Percentiles rank a stretch among this genome's conserved stretches.
Conservation (phyloP, 2,329 filamentous ascomycete species). For the Aspergillus amoenus region DNA sequence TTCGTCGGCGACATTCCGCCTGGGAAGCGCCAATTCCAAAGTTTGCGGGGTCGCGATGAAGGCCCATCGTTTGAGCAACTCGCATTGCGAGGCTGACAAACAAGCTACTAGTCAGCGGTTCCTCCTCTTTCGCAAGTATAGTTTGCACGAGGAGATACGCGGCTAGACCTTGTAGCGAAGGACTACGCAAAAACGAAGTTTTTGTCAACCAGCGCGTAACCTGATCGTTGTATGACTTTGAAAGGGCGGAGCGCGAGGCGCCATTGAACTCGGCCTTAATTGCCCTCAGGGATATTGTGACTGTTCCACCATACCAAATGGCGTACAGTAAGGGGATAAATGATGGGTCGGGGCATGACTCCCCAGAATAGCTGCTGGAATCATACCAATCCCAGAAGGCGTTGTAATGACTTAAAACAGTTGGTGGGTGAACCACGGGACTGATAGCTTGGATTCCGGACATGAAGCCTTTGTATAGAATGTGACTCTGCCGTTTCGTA, state of each 20-base stretch:
- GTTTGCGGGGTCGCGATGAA: conserved; percentile 50
- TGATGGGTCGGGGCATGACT: conserved; percentile 39
- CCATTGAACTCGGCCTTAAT: conserved; percentile 42
- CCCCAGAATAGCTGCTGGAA: conserved; percentile 34
- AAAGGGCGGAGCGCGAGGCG: conserved; percentile 36
- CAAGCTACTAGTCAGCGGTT: conserved; percentile 49
- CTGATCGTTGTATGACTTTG: conserved; percentile 42
- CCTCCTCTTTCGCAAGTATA: conserved; percentile 49
- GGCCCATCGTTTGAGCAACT: conserved; percentile 50
- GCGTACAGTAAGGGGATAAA: conserved; percentile 48
- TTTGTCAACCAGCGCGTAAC: conserved; percentile 43
- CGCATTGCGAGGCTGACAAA: conserved; percentile 49
- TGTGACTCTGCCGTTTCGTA: conserved; percentile 46
- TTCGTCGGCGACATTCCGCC: conserved; percentile 45
- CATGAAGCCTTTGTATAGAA: conserved; percentile 49
- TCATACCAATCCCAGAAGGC: conserved; percentile 50
- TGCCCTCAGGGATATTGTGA: conserved; percentile 43
- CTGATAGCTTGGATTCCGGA: conserved; percentile 48
- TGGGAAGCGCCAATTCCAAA: conserved; percentile 47
- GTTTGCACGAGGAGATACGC: conserved; percentile 50
- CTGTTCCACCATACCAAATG: conserved; percentile 50
- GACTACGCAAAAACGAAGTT: conserved; percentile 46
- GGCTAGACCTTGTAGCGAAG: conserved; percentile 46
- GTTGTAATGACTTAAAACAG: conserved; percentile 41
- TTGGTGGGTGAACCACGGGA: conserved; percentile 46